Evolutionary conservation across 2,329 filamentous ascomycete species (phyloP), one percentile per base, ranked within the genome.

Genomic region (Xylaria sp.): DNA sequence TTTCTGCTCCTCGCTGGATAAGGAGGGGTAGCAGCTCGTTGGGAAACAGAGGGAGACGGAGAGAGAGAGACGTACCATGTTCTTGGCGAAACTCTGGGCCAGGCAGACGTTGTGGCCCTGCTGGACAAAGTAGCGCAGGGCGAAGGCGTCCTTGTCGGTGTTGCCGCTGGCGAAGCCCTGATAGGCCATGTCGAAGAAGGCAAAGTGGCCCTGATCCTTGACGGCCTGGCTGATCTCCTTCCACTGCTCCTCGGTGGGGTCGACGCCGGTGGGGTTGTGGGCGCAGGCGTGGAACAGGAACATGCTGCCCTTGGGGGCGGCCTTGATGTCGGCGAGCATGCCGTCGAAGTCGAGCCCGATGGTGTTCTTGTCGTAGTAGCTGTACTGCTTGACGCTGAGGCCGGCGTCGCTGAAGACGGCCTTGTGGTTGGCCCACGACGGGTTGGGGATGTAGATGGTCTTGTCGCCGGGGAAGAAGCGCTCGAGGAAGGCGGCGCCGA

Each of bases 161-260:
- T 97, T 89, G 75, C 95, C 95, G 72, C 91, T 96, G 76, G 95
- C 95, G 79, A 99, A 98, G 76, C 95, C 95, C 85, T 99, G 95
- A 87, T 99, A 99, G 72, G 95, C 95, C 94, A 97, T 97, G 83
- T 98, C 95, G 85, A 98, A 99, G 89, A 99, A 97, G 76, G 93
- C 90, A 81, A 91, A 97, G 87, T 98, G 95, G 59, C 87, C 90
- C 81, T 92, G 90, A 80, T 89, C 87, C 88, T 97, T 97, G 82
- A 97, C 90, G 70, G 91, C 92, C 69, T 91, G 84, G 82, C 92
- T 93, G 81, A 99, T 96, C 84, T 95, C 86, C 83, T 89, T 89
- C 95, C 95, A 98, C 86, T 98, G 95, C 81, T 93, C 91, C 76
- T 89, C 84, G 48, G 93, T 97, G 41, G 95, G 96, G 83, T 98